These are phyloP conservation scores for Strobilomyces dryophilus DNA, from an alignment of 768 basidiomycete genomes.

Conservation along the genomic window DNA sequence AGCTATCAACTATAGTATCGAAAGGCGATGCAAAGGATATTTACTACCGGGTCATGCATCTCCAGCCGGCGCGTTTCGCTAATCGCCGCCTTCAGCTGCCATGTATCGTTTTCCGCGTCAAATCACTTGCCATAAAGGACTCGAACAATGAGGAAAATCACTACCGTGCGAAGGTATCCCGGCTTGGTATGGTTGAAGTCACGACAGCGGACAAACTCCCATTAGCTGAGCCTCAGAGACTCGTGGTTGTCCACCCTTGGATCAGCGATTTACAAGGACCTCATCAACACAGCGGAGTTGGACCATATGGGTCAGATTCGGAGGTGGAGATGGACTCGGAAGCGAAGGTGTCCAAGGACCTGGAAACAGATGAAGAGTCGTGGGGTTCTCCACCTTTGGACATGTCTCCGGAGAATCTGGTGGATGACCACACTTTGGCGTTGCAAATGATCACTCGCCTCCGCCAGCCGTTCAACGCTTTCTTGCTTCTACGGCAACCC, in stretches of 20 bases:
- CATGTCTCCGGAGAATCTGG: not conserved
- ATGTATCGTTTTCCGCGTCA: not conserved
- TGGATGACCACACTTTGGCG: not conserved
- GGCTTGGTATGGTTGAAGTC: not conserved
- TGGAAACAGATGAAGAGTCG: not conserved
- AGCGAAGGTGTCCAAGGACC: not conserved
- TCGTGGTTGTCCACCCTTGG: not conserved
- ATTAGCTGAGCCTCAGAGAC: not conserved
- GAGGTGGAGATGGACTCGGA: not conserved
- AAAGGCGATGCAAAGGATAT: not conserved
- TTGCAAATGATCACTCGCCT: not conserved
- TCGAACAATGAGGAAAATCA: not conserved
- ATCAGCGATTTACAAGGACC: not conserved
- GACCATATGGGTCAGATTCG: not conserved
- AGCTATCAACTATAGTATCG: not conserved
- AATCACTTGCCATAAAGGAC: not conserved
- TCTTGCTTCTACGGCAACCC: not conserved
- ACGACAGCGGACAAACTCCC: not conserved
- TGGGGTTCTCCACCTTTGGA: no score
- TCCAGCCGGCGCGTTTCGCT: not conserved
- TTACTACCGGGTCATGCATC: not conserved
- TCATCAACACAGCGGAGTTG: not conserved
- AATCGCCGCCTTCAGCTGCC: not conserved
- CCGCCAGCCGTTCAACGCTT: not conserved
- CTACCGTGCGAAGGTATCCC: not conserved